These are phyloP conservation scores for Huntiella omanensis DNA, from an alignment of 2,329 filamentous ascomycete species.

Conservation along the genomic window DNA sequence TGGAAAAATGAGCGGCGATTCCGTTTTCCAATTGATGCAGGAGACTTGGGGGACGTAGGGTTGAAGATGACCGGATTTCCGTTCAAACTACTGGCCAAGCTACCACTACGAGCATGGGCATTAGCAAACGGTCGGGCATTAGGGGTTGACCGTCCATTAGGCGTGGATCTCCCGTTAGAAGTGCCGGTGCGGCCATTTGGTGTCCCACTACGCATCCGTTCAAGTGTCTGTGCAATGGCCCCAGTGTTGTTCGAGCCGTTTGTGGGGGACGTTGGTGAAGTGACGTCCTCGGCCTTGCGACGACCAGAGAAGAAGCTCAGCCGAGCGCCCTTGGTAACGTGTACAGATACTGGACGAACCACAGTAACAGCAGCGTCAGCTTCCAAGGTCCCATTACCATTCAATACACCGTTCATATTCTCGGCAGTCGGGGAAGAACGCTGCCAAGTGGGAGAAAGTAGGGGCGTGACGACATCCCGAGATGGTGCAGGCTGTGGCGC, in stretches of 20 bases:
- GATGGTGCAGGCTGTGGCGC: conserved; percentile 28
- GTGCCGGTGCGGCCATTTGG: conserved; percentile 4
- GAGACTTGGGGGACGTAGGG: background rate
- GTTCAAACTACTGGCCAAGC: conserved; percentile 8
- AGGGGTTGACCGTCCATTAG: background rate
- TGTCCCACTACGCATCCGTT: conserved; percentile 7
- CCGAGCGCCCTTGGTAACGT: conserved; percentile 27
- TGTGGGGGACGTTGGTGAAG: background rate
- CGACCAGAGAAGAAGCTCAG: conserved; percentile 38
- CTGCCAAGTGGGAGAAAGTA: conserved; percentile 13
- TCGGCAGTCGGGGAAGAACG: conserved; percentile 9
- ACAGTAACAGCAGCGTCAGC: conserved; percentile 6
- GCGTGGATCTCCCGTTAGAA: background rate
- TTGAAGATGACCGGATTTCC: conserved; percentile 9
- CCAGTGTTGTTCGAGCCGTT: background rate
- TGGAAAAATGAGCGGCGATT: conserved; percentile 11
- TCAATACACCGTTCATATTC: background rate
- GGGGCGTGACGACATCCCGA: conserved; percentile 30
- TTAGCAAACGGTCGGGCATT: background rate
- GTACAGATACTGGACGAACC: conserved; percentile 9
- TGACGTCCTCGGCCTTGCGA: conserved; percentile 21
- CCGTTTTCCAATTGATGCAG: conserved; percentile 4
- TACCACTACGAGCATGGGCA: conserved; percentile 6
- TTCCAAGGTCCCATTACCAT: conserved; percentile 1
- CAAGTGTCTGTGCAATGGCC: conserved; percentile 5